Conservation (phyloP, 2,329 filamentous ascomycete species). For the Remersonia thermophila region DNA sequence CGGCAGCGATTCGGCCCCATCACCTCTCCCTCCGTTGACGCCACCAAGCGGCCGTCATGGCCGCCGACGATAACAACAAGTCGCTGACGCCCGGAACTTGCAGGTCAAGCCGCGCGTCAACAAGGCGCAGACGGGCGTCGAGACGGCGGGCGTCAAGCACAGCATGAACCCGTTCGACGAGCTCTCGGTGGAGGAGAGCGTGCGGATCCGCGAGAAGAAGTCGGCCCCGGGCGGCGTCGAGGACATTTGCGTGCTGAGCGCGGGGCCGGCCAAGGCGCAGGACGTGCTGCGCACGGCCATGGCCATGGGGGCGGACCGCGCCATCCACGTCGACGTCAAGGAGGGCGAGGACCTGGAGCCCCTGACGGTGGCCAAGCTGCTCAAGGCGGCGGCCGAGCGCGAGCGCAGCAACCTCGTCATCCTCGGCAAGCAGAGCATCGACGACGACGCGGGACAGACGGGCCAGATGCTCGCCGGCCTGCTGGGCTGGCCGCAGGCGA, state of each 20-base stretch:
- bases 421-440: conserved; percentile 94
- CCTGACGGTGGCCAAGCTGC: conserved; percentile 80
- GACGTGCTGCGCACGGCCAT: conserved; percentile 91
- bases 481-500: conserved; percentile 87
- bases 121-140: conserved; percentile 71
- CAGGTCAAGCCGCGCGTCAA: conserved; percentile 59
- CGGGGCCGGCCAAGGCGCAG: conserved; percentile 74
- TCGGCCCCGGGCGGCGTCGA: conserved; percentile 60
- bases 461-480: conserved; percentile 95
- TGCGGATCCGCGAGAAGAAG: conserved; percentile 85
- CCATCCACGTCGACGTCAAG: conserved; percentile 71
- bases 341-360: conserved; percentile 74
- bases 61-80: no score
- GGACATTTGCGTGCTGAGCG: conserved; percentile 82
- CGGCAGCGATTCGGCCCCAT: no score
- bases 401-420: conserved; percentile 88
- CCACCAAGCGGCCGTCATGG: no score
- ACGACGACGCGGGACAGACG: conserved; percentile 90
- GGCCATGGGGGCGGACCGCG: conserved; percentile 96
- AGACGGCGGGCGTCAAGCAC: conserved; percentile 89
- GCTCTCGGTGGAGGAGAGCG: conserved; percentile 90
- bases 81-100: conserved; percentile 1
- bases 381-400: conserved; percentile 65
- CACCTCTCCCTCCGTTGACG: no score
- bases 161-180: conserved; percentile 99